Conservation (phyloP, 2,329 filamentous ascomycete species). For the Stachybotrys chartarum region DNA sequence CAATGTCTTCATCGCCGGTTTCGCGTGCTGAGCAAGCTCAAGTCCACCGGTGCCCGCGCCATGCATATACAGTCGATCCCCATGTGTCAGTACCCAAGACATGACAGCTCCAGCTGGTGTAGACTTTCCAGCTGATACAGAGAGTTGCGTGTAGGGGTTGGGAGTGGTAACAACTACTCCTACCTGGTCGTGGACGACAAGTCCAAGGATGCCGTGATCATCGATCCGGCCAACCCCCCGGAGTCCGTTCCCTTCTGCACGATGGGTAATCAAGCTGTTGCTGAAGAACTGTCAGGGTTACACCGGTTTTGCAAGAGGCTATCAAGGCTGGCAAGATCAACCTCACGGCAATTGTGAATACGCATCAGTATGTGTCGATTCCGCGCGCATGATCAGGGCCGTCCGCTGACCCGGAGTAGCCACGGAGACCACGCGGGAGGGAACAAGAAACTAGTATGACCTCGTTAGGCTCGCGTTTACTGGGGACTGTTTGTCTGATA, state of each 20-base stretch:
- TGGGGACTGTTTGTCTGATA: too few species aligned
- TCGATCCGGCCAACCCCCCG: constrained; percentile 72
- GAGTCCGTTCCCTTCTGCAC: constrained; percentile 48
- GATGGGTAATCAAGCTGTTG: constrained; percentile 3
- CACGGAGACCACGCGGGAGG: constrained; percentile 94
- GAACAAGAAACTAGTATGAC: constrained; percentile 66
- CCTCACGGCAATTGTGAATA: constrained; percentile 86
- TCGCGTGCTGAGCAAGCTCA: constrained; percentile 3
- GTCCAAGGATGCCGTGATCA: constrained; percentile 69
- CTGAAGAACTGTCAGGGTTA: constrained; percentile 36
- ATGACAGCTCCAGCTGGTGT: neutral
- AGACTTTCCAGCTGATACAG: neutral
- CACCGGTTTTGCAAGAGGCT: constrained; percentile 63
- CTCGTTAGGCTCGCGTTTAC: too few species aligned
- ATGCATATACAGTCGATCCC: constrained; percentile 88
- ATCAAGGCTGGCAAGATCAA: constrained; percentile 68
- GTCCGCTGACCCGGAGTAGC: constrained; percentile 36
- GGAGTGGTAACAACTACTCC: constrained; percentile 74
- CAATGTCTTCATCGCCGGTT: neutral
- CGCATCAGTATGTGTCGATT: constrained; percentile 76
- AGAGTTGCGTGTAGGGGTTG: constrained; percentile 53
- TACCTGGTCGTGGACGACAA: constrained; percentile 75
- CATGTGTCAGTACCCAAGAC: constrained; percentile 59
- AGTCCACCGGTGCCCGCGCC: constrained; percentile 15
- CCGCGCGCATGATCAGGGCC: neutral